Base-by-base conservation (phyloP, 2,329 filamentous ascomycete genomes). In the Metarhizium robertsii region DNA sequence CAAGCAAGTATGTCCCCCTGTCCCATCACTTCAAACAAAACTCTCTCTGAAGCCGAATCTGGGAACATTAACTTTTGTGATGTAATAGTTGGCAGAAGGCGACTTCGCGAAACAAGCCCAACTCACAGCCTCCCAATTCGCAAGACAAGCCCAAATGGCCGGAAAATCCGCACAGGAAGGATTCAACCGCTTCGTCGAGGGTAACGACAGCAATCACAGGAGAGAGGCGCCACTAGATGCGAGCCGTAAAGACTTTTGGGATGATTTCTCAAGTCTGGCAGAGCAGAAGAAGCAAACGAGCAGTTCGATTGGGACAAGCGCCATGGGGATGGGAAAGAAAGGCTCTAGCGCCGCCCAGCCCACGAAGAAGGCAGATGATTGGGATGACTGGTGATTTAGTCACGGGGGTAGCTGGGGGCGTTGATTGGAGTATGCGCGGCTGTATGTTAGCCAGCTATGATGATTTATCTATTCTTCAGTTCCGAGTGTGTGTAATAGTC, bases 141-240 rank as follows among this genome's bases (percentile, higher is more conserved):
- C 78, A 58, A 73, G 83, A 76, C 71, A 82, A 71, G 77, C 87
- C 65, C 76, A 84, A 81, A 66, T 83, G 75, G 86, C 88, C 14
- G 86, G 88, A 32, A 85, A 84, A 65, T 85, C 78, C 53, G 90
- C 92, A 0, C 86, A 90, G 54, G 88, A 94, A 7, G 82, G 85
- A 45, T 87, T 97, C 73, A 90, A 79, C 67, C 84, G 86, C 53
- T 96, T 97, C 65, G 91, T 97, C 53, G 94, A 97, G 67, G 90
- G 88, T 3, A 79, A 80, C 16, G 73, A 77, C 25, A 66, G 73
- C 50, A 65, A 73, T 47, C 63, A 65, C 54, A 59, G 61, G 57
- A 66, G 72, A 55, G 66, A 71, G 55, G 72, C 66, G 54, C 74
- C 70, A 55, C 64, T 83, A 53, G 78, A 85, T 65, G 78, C 76